phyloP scores from a whole-genome alignment of 257 asterid species.

The Ligustrum vulgare region DNA sequence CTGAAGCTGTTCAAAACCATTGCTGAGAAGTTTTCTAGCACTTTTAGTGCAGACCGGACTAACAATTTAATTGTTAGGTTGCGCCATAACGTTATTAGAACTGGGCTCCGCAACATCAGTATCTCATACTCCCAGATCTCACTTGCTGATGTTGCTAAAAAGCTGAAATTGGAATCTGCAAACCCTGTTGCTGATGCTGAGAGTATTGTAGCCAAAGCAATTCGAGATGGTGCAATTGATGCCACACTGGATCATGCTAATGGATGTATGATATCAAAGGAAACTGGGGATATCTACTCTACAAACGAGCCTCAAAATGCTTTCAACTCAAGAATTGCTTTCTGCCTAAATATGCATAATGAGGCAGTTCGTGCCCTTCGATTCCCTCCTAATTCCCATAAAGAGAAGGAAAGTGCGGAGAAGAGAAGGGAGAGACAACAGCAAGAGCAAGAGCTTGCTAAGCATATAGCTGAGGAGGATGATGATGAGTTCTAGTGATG shows the following conservation, averaged over 20 bases:
- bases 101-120: conserved; percentile 85
- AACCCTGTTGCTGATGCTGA: conserved; percentile 90
- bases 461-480: conserved; percentile 93
- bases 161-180: conserved; percentile 76
- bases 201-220: conserved; percentile 82
- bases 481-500: conserved; percentile 68
- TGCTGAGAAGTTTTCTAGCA: conserved; percentile 74
- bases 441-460: conserved; percentile 94
- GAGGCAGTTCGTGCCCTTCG: conserved; percentile 89
- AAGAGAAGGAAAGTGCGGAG: conserved; percentile 91
- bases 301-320: conserved; percentile 87
- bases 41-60: conserved; percentile 70
- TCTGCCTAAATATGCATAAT: conserved; percentile 89
- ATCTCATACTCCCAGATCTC: conserved; percentile 87
- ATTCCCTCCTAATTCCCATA: conserved; percentile 82
- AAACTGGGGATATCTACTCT: conserved; percentile 88
- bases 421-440: conserved; percentile 89
- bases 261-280: conserved; percentile 87
- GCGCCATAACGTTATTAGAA: conserved; percentile 83
- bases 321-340: conserved; percentile 80
- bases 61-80: conserved; percentile 86
- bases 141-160: conserved; percentile 71
- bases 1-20: conserved; percentile 70
- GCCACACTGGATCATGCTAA: conserved; percentile 73
- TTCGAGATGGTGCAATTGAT: conserved; percentile 90